phyloP scores from a whole-genome alignment of 345 rosid species.

The Acer negundo region DNA sequence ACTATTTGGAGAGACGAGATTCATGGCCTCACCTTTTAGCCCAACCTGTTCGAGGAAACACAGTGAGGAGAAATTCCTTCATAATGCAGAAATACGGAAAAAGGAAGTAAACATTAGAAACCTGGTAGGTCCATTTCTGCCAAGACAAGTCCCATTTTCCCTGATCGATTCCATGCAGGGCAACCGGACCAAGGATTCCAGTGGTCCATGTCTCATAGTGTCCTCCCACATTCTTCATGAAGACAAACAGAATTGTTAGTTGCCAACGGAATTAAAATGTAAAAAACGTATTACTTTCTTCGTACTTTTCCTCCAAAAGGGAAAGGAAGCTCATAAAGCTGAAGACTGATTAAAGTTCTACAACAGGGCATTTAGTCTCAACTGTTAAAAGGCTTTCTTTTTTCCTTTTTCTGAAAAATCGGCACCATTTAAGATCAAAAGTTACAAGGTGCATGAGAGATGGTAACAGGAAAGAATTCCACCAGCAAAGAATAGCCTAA shows the following conservation, averaged over 20 bases:
- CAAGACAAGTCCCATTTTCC: constrained; percentile 91
- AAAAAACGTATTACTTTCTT: background rate
- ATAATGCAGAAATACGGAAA: background rate
- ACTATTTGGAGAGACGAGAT: constrained; percentile 65
- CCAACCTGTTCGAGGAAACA: constrained; percentile 64
- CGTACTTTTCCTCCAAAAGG: background rate
- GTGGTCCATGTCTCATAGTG: constrained; percentile 95
- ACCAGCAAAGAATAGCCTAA: background rate
- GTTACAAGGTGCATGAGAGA: no score
- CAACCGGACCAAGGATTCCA: constrained; percentile 96
- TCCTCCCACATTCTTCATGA: constrained; percentile 84
- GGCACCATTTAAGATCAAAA: no score
- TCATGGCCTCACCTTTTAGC: constrained; percentile 96
- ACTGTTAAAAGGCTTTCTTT: no score
- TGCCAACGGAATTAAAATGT: background rate
- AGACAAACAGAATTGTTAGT: constrained; percentile 13
- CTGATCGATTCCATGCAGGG: constrained; percentile 80
- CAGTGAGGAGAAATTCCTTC: constrained; percentile 15
- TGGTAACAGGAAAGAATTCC: background rate
- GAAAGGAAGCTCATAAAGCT: background rate
- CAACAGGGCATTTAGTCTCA: no score
- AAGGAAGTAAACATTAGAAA: constrained; percentile 24
- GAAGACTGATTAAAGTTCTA: no score
- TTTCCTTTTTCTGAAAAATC: no score
- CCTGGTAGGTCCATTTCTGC: constrained; percentile 99